Conservation (phyloP, 164 flowering plant genomes). For the Annona cherimola region DNA sequence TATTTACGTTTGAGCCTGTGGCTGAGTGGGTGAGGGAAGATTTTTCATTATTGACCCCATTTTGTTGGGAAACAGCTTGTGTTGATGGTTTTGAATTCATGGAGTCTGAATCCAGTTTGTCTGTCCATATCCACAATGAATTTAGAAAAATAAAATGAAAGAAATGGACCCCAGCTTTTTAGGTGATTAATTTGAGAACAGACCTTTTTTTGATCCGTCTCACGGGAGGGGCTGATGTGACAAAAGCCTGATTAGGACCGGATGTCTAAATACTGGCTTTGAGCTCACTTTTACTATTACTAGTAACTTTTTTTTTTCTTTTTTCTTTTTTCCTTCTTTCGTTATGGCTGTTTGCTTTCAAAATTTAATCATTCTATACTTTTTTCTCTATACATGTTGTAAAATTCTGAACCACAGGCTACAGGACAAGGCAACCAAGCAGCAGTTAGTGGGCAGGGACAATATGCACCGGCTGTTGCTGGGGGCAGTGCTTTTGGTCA, state of each 20-base stretch:
- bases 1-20: no score
- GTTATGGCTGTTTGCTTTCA: background rate
- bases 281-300: background rate
- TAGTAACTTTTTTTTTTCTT: background rate
- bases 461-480: slow-evolving; percentile 71
- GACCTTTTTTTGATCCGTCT: no score
- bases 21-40: no score
- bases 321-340: background rate
- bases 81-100: no score
- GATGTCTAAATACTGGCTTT: background rate
- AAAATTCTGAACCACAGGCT: slow-evolving; percentile 24
- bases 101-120: no score
- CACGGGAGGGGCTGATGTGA: background rate
- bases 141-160: no score
- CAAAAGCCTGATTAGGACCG: background rate
- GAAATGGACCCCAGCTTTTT: no score
- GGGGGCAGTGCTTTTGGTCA: slow-evolving; percentile 59
- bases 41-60: no score
- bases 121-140: no score
- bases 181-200: no score
- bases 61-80: no score
- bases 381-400: background rate
- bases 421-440: slow-evolving; percentile 40
- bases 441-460: slow-evolving; percentile 46
- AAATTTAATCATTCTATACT: no score